These are phyloP conservation scores for Candida jianshihensis DNA, from an alignment of 805 yeast species.

Conservation along the genomic window DNA sequence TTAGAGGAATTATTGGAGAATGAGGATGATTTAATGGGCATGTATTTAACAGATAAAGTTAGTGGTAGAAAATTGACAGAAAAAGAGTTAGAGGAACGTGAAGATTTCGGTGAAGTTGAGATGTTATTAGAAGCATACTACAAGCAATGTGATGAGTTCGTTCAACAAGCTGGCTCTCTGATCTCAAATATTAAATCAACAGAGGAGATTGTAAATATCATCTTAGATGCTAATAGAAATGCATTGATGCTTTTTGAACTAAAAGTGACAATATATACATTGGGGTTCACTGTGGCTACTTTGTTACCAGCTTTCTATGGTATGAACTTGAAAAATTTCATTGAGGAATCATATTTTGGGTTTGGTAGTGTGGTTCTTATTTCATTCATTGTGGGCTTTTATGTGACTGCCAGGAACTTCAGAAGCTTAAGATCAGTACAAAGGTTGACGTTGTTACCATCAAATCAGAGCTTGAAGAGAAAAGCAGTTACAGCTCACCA, in stretches of 20 bases:
- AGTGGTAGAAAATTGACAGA: constrained; percentile 9
- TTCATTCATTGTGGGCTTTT: constrained; percentile 46
- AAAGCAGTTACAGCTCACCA: background rate
- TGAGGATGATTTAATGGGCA: constrained; percentile 75
- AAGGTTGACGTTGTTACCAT: constrained; percentile 52
- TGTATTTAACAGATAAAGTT: constrained; percentile 56
- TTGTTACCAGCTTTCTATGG: constrained; percentile 85
- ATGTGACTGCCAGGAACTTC: constrained; percentile 51
- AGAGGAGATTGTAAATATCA: constrained; percentile 88
- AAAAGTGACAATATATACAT: constrained; percentile 73
- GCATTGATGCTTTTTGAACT: constrained; percentile 82
- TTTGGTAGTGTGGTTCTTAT: constrained; percentile 49
- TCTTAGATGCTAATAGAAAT: constrained; percentile 86
- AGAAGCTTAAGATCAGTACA: constrained; percentile 54
- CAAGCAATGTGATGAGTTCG: constrained; percentile 88
- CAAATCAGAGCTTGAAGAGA: constrained; percentile 3
- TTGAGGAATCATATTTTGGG: constrained; percentile 61
- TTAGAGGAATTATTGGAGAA: constrained; percentile 79
- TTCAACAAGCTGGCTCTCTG: constrained; percentile 81
- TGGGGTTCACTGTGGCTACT: constrained; percentile 83
- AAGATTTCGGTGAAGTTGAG: constrained; percentile 67
- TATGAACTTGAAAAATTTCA: constrained; percentile 73
- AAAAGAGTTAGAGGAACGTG: constrained; percentile 9
- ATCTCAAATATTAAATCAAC: constrained; percentile 82
- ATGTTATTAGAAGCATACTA: constrained; percentile 84